Percentiles rank a stretch among this genome's conserved stretches.
phyloP scores from a whole-genome alignment of 2,329 filamentous ascomycete species.

The Ophiostoma australiae region DNA sequence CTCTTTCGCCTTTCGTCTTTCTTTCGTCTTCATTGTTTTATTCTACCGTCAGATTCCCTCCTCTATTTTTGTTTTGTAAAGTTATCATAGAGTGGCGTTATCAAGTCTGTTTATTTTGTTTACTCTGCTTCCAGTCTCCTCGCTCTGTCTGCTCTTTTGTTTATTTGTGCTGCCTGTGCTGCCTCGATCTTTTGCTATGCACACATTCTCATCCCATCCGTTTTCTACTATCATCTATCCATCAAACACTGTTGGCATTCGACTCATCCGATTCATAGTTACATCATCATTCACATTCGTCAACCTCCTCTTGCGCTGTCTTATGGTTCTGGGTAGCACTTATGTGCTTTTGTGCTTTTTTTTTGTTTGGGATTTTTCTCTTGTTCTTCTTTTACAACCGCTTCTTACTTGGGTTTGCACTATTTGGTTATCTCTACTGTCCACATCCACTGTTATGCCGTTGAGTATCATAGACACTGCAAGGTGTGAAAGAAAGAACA shows the following conservation, averaged over 20 bases:
- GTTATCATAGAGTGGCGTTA: constrained; percentile 15
- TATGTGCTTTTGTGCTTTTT: background rate
- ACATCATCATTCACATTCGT: background rate
- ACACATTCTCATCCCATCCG: background rate
- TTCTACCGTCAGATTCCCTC: background rate
- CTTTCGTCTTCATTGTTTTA: background rate
- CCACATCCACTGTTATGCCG: background rate
- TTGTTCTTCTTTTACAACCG: background rate
- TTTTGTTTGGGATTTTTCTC: background rate
- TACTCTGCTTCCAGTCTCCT: background rate
- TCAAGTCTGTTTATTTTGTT: background rate
- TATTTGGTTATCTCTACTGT: background rate
- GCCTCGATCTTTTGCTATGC: background rate
- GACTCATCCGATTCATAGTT: background rate
- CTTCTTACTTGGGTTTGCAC: background rate
- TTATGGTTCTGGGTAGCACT: background rate
- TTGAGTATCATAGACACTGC: constrained; percentile 3
- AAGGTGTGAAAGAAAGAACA: background rate
- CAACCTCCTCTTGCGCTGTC: background rate
- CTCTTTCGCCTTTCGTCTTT: background rate
- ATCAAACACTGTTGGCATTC: background rate
- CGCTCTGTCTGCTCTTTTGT: background rate
- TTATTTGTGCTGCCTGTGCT: background rate
- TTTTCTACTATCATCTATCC: background rate
- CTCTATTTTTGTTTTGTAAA: background rate